Evolutionary conservation across 164 flowering plant genomes (phyloP), one percentile per base, ranked within the genome.

Genomic region (Amborella trichopoda): DNA sequence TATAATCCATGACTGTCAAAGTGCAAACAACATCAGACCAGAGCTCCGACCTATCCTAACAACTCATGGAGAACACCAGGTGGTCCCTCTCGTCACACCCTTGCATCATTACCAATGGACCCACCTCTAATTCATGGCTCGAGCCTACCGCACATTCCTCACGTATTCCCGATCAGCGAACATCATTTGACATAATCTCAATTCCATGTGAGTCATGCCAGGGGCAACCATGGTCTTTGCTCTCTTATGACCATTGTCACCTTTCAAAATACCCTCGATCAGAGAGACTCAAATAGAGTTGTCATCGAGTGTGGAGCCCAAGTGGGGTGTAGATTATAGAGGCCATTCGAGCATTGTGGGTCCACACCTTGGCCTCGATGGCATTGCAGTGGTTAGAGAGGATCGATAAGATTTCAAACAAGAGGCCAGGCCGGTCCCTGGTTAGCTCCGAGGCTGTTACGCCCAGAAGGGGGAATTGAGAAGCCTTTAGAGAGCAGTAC

Each of bases 101-200:
- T 3, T 36, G 34, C 50, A 17, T 42, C 50, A 45, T 45, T 24
- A 37, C 40, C 4, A 14, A 4, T 5, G 40, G 40, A n/a, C n/a
- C n/a, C n/a, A n/a, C 40, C 1, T 37, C 5, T 5, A 20, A 6
- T 0, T 37, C 18, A 4, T 4, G 18, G 4, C 13, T 13, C 4
- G 5, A 6, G 14, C 3, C 16, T 2, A 51, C 39, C 0, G 81
- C 68, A 34, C 55, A 56, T 20, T 20, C 36, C 73, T 50, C 41
- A 78, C 87, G 48, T 76, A 80, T 42, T 87, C 94, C 3, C 90
- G 65, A 42, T 87, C 90, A 0, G 80, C 81, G 57, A 76, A 75
- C 96, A 87, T 87, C 83, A 87, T 66, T 43, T 83, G 94, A 56
- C 83, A 94, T 23, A 87, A 70, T 50, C 94, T 69, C 40, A 93